These are phyloP conservation scores for Cryphonectria japonica DNA, from an alignment of 2,329 filamentous ascomycete genomes.

Conservation along the genomic window DNA sequence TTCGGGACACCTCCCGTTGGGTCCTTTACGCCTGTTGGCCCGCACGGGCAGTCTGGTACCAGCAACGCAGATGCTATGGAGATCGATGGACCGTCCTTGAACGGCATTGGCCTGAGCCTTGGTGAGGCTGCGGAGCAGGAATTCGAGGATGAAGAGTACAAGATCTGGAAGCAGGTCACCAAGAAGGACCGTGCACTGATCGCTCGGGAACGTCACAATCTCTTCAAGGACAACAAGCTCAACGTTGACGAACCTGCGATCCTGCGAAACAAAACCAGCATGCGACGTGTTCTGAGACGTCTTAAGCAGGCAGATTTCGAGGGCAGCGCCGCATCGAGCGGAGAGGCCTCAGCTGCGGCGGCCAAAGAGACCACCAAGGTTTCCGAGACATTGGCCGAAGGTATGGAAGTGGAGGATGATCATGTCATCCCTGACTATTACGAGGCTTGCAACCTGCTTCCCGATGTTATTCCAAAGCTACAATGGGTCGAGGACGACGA, in stretches of 20 bases:
- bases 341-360: conserved; percentile 52
- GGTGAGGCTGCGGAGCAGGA: conserved; percentile 72
- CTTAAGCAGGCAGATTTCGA: conserved; percentile 69
- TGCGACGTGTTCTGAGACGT: conserved; percentile 84
- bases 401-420: conserved; percentile 89
- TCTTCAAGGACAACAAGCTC: conserved; percentile 84
- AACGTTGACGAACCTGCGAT: conserved; percentile 88
- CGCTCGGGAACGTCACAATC: conserved; percentile 80
- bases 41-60: conserved; percentile 40
- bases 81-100: conserved; percentile 75
- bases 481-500: conserved; percentile 90
- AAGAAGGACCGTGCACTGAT: conserved; percentile 91
- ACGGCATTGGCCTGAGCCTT: conserved; percentile 65
- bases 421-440: conserved; percentile 93
- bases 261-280: conserved; percentile 80
- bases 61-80: conserved; percentile 88
- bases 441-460: conserved; percentile 81
- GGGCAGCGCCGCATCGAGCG: conserved; percentile 44
- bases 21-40: conserved; percentile 38
- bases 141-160: conserved; percentile 92
- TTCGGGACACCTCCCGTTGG: conserved; percentile 79
- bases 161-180: conserved; percentile 98
- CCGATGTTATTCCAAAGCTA: conserved; percentile 77
- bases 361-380: conserved; percentile 53
- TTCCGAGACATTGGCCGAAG: conserved; percentile 78